These are phyloP conservation scores for Corymbia maculata DNA, from an alignment of 345 rosid species.

Conservation along the genomic window DNA sequence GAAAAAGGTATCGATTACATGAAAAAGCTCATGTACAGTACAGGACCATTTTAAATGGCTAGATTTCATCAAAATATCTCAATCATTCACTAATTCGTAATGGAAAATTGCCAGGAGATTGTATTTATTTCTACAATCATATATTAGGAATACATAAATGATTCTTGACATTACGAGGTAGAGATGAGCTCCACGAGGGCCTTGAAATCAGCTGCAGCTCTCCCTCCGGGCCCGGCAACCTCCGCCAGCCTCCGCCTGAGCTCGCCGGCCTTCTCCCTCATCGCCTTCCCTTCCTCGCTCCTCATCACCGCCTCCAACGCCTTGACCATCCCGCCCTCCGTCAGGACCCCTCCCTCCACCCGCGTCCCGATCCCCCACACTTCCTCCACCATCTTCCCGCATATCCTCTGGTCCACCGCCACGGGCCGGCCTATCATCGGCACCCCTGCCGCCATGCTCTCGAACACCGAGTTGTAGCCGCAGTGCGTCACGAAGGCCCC, in stretches of 20 bases:
- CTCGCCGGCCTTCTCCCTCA: slow-evolving; percentile 11
- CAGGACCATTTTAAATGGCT: background rate
- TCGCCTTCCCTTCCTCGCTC: slow-evolving; percentile 22
- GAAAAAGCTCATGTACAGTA: background rate
- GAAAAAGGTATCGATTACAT: background rate
- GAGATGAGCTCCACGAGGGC: slow-evolving; percentile 1
- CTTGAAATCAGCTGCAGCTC: slow-evolving; percentile 11
- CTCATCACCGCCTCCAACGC: slow-evolving; percentile 24
- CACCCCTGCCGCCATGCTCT: slow-evolving; percentile 38
- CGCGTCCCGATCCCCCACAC: slow-evolving; percentile 40
- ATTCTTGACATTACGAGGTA: background rate
- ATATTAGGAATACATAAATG: background rate
- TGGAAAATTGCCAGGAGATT: background rate
- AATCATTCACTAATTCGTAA: background rate
- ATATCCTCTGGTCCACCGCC: slow-evolving; percentile 41
- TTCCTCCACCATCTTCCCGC: slow-evolving; percentile 35
- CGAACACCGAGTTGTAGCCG: slow-evolving; percentile 44
- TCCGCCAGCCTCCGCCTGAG: slow-evolving; percentile 8
- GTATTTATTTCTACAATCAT: background rate
- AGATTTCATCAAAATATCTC: background rate
- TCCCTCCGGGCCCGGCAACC: slow-evolving; percentile 17
- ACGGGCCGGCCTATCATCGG: slow-evolving; percentile 56
- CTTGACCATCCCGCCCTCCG: slow-evolving; percentile 14
- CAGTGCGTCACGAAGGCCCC: slow-evolving; percentile 42
- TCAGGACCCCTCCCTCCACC: slow-evolving; percentile 16